phyloP scores from a whole-genome alignment of 2,329 filamentous ascomycete genomes.

The Calonectria montana region DNA sequence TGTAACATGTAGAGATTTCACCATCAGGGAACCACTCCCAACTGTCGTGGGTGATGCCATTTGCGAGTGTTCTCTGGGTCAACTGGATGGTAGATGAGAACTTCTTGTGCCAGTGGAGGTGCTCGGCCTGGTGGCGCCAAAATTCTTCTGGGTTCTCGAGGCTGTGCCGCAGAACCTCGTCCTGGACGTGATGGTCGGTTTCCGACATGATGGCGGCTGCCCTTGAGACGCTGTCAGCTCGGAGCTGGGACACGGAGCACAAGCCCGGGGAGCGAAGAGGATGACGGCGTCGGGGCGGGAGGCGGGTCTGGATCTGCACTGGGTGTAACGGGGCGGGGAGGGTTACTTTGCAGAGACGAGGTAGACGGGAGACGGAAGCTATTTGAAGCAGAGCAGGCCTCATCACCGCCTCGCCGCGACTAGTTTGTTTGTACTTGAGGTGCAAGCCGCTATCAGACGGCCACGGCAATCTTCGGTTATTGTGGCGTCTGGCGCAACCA shows the following conservation, averaged over 20 bases:
- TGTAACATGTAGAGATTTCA: conserved; percentile 91
- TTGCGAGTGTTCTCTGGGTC: conserved; percentile 71
- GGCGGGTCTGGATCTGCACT: background rate
- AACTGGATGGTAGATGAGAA: conserved; percentile 72
- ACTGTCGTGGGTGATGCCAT: conserved; percentile 73
- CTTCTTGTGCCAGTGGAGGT: conserved; percentile 83
- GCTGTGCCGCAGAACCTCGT: conserved; percentile 66
- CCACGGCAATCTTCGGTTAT: conserved; percentile 20
- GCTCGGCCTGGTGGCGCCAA: conserved; percentile 79
- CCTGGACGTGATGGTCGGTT: conserved; percentile 53
- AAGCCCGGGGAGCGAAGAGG: background rate
- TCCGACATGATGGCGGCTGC: conserved; percentile 27
- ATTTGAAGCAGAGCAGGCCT: conserved; percentile 4
- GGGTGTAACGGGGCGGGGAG: background rate
- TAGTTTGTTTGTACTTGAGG: background rate
- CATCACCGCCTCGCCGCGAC: conserved; percentile 5
- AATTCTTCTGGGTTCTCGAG: conserved; percentile 77
- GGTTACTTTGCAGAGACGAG: background rate
- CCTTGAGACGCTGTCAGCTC: background rate
- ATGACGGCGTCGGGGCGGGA: conserved; percentile 3
- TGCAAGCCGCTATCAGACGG: conserved; percentile 7
- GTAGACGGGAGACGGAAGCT: background rate
- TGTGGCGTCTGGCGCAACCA: conserved; percentile 8
- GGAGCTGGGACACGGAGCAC: background rate
- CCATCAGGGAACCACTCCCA: conserved; percentile 95